A percentile compares a stretch with the other conserved stretches of the same genome.
Conservation (phyloP, 495 filamentous ascomycete genomes). For the Echria macrotheca region DNA sequence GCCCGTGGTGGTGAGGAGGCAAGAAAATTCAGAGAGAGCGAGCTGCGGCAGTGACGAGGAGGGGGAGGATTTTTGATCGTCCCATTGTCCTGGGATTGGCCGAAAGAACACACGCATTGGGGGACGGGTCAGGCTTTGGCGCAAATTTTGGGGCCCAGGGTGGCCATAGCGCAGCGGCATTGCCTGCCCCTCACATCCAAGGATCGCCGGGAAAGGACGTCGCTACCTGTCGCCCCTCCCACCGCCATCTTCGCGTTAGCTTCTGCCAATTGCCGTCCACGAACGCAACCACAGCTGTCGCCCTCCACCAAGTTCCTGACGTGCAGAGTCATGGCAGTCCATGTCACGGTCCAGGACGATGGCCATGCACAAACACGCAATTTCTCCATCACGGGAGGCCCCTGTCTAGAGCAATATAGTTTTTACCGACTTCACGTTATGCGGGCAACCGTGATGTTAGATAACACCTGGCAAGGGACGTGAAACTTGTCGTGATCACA, state of each 20-base stretch:
- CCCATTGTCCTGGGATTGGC: conserved; percentile 24
- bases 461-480: not conserved
- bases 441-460: not conserved
- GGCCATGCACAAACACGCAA: not conserved
- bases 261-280: not conserved
- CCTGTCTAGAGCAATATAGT: not conserved
- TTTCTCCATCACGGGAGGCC: not conserved
- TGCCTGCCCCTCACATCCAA: conserved; percentile 1
- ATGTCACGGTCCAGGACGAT: not conserved
- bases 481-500: not conserved
- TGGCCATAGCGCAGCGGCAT: conserved; percentile 5
- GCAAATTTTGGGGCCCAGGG: conserved; percentile 4
- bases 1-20: conserved; percentile 24
- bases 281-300: not conserved
- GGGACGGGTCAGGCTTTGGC: conserved; percentile 2
- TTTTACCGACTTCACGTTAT: not conserved
- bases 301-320: not conserved
- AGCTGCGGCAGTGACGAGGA: conserved; percentile 19
- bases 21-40: conserved; percentile 21
- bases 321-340: not conserved
- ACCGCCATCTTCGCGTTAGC: not conserved
- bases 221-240: not conserved
- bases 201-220: not conserved
- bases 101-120: too few species aligned
- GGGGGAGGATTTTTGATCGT: conserved; percentile 30